These are phyloP conservation scores for Penicillium daleae DNA, from an alignment of 495 filamentous ascomycete species.

Conservation along the genomic window DNA sequence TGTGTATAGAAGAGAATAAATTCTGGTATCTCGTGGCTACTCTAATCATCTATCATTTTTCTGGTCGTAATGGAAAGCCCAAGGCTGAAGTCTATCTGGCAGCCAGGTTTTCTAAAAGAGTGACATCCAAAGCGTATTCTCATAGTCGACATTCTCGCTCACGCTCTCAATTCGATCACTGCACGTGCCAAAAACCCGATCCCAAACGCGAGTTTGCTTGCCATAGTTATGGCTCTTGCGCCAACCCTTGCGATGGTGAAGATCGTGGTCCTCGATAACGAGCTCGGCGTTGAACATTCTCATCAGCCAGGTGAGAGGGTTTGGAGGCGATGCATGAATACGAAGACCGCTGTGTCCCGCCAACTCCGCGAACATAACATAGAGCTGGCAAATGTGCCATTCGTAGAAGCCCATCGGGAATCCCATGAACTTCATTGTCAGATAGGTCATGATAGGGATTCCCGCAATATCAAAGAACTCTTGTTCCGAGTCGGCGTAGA, in stretches of 20 bases:
- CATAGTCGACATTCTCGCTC: constrained; percentile 36
- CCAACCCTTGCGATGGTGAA: constrained; percentile 46
- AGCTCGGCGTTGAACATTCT: constrained; percentile 33
- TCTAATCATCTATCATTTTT: constrained; percentile 8
- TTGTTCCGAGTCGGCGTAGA: constrained; percentile 41
- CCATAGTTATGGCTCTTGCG: constrained; percentile 44
- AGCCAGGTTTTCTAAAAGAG: not conserved
- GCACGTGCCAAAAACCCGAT: constrained; percentile 38
- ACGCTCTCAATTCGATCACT: constrained; percentile 34
- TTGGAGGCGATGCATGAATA: constrained; percentile 27
- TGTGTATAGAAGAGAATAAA: not conserved
- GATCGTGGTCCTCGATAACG: constrained; percentile 45
- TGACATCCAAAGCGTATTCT: constrained; percentile 26
- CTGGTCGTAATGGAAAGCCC: not conserved
- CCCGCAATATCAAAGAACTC: constrained; percentile 43
- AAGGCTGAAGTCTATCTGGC: not conserved
- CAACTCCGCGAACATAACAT: constrained; percentile 40
- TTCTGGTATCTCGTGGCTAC: not conserved
- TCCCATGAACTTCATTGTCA: constrained; percentile 34
- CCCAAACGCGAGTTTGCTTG: constrained; percentile 44
- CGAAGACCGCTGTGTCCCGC: constrained; percentile 43
- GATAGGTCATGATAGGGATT: constrained; percentile 35
- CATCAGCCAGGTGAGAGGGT: constrained; percentile 35
- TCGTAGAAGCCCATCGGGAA: constrained; percentile 44
- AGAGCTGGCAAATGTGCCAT: constrained; percentile 43